These are phyloP conservation scores for Zygosaccharomyces sapae DNA, from an alignment of 1,139 yeast genomes.

Conservation along the genomic window DNA sequence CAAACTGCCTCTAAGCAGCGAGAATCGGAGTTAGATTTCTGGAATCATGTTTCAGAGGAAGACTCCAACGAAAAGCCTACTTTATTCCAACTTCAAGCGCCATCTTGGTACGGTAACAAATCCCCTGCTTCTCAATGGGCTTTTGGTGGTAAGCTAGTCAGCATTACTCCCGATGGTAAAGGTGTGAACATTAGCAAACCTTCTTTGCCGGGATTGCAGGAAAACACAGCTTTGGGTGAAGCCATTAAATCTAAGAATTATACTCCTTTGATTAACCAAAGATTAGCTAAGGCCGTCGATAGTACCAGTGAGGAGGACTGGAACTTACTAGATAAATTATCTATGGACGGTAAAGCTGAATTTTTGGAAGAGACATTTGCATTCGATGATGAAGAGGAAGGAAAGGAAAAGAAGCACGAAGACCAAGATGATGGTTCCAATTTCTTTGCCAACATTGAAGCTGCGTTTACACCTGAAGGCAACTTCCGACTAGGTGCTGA, in stretches of 20 bases:
- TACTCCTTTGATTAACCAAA: constrained; percentile 50
- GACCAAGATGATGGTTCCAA: constrained; percentile 33
- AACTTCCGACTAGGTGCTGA: constrained; percentile 39
- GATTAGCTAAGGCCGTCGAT: constrained; percentile 43
- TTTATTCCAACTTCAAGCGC: constrained; percentile 63
- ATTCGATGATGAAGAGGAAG: constrained; percentile 35
- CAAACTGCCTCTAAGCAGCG: constrained; percentile 39
- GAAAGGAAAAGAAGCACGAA: constrained; percentile 8
- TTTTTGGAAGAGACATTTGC: constrained; percentile 37
- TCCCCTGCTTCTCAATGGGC: constrained; percentile 72
- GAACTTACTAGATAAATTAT: constrained; percentile 60
- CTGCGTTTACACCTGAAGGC: constrained; percentile 41
- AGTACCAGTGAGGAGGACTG: constrained; percentile 66
- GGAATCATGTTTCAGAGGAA: constrained; percentile 69
- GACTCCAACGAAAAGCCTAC: constrained; percentile 35
- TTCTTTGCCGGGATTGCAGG: constrained; percentile 41
- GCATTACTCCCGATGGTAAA: constrained; percentile 44
- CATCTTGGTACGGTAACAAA: constrained; percentile 81
- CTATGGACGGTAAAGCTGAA: constrained; percentile 48
- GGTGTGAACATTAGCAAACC: constrained; percentile 51
- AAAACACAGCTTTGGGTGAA: constrained; percentile 44
- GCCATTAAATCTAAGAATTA: constrained; percentile 60
- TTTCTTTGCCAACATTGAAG: constrained; percentile 38
- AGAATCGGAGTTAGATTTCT: constrained; percentile 69
- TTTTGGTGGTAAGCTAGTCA: constrained; percentile 84